Evolutionary conservation across 352 stramenopile genomes (phyloP).

Genomic region (Phytophthora idaei): DNA sequence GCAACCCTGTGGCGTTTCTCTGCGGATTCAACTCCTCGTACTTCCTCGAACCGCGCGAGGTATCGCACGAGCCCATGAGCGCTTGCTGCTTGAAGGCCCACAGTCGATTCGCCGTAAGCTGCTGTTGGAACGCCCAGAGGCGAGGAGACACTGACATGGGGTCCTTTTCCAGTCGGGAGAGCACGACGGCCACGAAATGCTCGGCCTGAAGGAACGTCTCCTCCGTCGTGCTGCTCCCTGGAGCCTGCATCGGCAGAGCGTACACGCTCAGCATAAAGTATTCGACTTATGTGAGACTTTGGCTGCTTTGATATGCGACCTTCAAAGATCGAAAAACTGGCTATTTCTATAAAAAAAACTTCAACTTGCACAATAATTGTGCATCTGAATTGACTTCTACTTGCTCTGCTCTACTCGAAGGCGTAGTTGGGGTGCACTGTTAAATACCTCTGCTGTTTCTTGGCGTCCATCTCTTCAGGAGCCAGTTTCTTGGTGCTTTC

Average conservation of each 20-base stretch:
- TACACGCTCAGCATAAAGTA: slow-evolving; percentile 20
- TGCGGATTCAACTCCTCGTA: slow-evolving; percentile 39
- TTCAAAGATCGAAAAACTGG: not conserved
- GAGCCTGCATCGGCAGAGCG: slow-evolving; percentile 7
- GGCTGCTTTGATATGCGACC: not conserved
- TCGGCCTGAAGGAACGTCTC: slow-evolving; percentile 51
- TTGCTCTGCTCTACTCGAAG: slow-evolving; percentile 49
- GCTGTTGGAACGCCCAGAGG: slow-evolving; percentile 55
- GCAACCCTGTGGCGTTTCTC: slow-evolving; percentile 5
- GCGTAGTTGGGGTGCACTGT: slow-evolving; percentile 84
- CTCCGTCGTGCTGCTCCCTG: slow-evolving; percentile 30
- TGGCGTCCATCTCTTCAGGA: slow-evolving; percentile 50
- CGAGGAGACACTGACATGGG: slow-evolving; percentile 48
- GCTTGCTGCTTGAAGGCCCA: slow-evolving; percentile 70
- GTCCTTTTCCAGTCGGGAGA: slow-evolving; percentile 61
- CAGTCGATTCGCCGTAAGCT: slow-evolving; percentile 41
- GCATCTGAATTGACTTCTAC: not conserved
- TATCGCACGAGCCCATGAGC: slow-evolving; percentile 63
- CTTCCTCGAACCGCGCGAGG: slow-evolving; percentile 50
- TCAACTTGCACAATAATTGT: slow-evolving; percentile 1
- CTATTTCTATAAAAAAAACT: not conserved
- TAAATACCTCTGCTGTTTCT: slow-evolving; percentile 77
- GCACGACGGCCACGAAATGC: slow-evolving; percentile 59
- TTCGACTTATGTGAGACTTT: slow-evolving; percentile 8
- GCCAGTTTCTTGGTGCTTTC: slow-evolving; percentile 44